Conservation (phyloP, 1,284 basidiomycete species). For the Anthracocystis walkeri region DNA sequence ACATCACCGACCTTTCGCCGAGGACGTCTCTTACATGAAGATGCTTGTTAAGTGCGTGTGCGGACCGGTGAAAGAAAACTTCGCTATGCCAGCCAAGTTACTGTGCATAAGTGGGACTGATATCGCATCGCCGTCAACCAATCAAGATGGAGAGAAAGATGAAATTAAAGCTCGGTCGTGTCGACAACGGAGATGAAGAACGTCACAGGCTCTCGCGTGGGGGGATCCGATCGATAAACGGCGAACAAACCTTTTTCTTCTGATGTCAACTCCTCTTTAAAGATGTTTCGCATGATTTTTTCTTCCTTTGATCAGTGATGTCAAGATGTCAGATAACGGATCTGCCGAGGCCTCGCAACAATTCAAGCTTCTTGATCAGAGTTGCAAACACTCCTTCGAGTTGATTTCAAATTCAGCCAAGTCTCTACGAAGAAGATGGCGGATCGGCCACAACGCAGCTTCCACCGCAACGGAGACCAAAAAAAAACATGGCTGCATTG, state of each 20-base stretch:
- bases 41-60: conserved; percentile 5
- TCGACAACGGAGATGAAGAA: conserved; percentile 3
- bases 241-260: not conserved
- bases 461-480: not conserved
- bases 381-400: not conserved
- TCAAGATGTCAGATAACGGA: conserved; percentile 18
- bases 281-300: not conserved
- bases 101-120: conserved; percentile 13
- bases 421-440: not conserved
- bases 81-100: too few relatives aligned
- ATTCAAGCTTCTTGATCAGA: not conserved
- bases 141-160: conserved; percentile 19
- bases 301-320: not conserved
- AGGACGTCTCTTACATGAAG: not conserved
- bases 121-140: conserved; percentile 19
- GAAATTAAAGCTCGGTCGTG: conserved; percentile 17
- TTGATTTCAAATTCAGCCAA: not conserved
- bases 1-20: conserved; percentile 22
- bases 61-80: not conserved
- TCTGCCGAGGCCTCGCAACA: conserved; percentile 11
- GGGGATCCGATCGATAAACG: conserved; percentile 35
- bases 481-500: too few relatives aligned
- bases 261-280: not conserved
- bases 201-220: conserved; percentile 13
- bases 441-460: not conserved